Conservation (phyloP, 1,284 basidiomycete species). For the Leccinum fuscescens region DNA sequence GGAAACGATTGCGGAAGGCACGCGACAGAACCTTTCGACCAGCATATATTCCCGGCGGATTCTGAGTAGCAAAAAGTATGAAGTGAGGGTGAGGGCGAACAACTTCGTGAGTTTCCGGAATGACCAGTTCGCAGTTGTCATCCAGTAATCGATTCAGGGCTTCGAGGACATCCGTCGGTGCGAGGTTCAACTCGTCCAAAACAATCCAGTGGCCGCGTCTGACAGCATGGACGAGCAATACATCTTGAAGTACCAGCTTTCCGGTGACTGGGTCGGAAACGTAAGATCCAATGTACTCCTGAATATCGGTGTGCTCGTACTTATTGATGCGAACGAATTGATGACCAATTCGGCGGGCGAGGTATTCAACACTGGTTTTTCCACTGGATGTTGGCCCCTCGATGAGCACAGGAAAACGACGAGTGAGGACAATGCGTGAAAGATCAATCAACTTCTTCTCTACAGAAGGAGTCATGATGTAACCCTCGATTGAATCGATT, state of each 20-base stretch:
- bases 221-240: conserved; percentile 89
- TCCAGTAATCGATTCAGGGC: conserved; percentile 95
- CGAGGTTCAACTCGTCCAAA: conserved; percentile 95
- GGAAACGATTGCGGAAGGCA: conserved; percentile 97
- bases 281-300: conserved; percentile 98
- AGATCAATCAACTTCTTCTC: conserved; percentile 92
- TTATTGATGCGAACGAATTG: conserved; percentile 98
- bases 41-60: conserved; percentile 96
- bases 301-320: conserved; percentile 99
- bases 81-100: conserved; percentile 94
- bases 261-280: conserved; percentile 91
- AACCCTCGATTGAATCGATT: conserved; percentile 69
- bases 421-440: conserved; percentile 86
- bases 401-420: conserved; percentile 92
- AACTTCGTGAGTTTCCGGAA: conserved; percentile 96
- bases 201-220: conserved; percentile 97
- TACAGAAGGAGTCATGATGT: conserved; percentile 95
- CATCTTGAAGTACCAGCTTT: conserved; percentile 93
- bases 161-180: conserved; percentile 97
- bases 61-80: conserved; percentile 98
- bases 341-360: conserved; percentile 92
- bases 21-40: conserved; percentile 94
- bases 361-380: conserved; percentile 97
- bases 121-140: conserved; percentile 95
- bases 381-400: conserved; percentile 98